Evolutionary conservation across 441 rosid species (phyloP).

Genomic region (Gossypium schwendimanii): DNA sequence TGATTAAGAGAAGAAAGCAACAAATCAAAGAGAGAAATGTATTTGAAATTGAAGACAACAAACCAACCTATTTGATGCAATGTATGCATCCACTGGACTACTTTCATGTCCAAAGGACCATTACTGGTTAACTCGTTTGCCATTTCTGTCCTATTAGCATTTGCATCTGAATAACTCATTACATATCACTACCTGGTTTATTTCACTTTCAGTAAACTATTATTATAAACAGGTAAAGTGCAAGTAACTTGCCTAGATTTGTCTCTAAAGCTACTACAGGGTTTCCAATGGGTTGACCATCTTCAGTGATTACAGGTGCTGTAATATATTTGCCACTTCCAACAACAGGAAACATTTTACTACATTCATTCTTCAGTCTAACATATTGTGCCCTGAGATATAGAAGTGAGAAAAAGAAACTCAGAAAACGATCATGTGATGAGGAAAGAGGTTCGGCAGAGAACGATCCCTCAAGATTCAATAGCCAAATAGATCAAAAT

Average conservation of each 20-base stretch:
- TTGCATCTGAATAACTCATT: conserved; percentile 24
- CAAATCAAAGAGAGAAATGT: not conserved
- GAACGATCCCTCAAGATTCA: not conserved
- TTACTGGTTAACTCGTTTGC: conserved; percentile 38
- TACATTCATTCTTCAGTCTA: conserved; percentile 72
- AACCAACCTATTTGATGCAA: conserved; percentile 85
- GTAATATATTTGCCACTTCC: conserved; percentile 85
- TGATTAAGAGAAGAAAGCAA: not conserved
- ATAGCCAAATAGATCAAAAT: not conserved
- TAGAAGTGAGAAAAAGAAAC: not conserved
- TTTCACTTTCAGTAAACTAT: not conserved
- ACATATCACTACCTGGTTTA: conserved; percentile 15
- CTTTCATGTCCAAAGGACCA: conserved; percentile 67
- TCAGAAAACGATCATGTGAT: not conserved
- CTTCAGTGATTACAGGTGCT: conserved; percentile 76
- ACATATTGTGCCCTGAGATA: conserved; percentile 57
- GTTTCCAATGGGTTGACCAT: conserved; percentile 71
- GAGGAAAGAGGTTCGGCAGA: not conserved
- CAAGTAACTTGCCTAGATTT: conserved; percentile 29
- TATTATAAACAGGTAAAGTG: conserved; percentile 15
- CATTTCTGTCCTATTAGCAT: conserved; percentile 35
- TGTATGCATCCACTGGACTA: conserved; percentile 77
- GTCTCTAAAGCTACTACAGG: conserved; percentile 71
- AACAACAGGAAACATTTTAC: conserved; percentile 58
- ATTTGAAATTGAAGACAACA: conserved; percentile 2